Conservation (phyloP, 148 eudicot species). For the Arctostaphylos glauca region DNA sequence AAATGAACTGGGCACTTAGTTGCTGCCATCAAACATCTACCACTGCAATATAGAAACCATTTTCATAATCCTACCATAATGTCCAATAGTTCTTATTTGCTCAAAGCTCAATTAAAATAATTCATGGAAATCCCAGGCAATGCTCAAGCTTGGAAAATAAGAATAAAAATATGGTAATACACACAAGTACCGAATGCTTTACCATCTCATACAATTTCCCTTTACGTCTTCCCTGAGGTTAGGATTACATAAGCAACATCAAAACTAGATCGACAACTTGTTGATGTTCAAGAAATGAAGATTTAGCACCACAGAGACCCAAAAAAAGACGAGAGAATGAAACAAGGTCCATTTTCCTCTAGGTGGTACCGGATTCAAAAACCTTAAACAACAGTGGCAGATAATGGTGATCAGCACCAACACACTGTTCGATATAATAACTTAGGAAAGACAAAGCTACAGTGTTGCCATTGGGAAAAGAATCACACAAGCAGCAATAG, state of each 20-base stretch:
- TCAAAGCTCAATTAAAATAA: background rate
- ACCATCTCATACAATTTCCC: background rate
- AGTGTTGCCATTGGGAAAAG: background rate
- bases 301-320: conserved; percentile 1
- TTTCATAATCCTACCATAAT: background rate
- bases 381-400: background rate
- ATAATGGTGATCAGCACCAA: background rate
- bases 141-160: background rate
- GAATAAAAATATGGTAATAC: background rate
- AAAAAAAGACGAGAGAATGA: background rate
- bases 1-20: background rate
- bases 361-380: background rate
- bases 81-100: background rate
- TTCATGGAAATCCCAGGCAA: background rate
- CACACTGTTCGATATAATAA: background rate
- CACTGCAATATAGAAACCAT: background rate
- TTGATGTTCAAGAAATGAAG: background rate
- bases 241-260: background rate
- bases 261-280: background rate
- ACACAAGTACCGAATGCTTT: background rate
- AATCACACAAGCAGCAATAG: background rate
- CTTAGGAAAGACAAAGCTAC: background rate
- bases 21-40: background rate
- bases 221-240: background rate
- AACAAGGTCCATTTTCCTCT: background rate